Conservation (phyloP, 495 filamentous ascomycete genomes). For the Penicillium pancosmium region DNA sequence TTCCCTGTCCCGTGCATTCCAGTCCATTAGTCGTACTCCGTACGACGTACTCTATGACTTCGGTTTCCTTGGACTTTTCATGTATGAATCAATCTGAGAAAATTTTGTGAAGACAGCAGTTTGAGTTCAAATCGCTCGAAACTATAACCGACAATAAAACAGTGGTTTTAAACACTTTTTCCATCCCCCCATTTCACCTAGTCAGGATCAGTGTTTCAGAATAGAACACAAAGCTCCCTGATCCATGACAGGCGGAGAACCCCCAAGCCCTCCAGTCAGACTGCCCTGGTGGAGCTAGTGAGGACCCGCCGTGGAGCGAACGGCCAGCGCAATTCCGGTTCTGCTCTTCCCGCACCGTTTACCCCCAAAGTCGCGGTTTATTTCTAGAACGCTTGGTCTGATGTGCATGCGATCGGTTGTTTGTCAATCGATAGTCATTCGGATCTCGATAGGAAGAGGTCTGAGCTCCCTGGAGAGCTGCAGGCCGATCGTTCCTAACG, state of each 20-base stretch:
- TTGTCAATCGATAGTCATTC: not conserved
- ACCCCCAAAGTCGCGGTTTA: not conserved
- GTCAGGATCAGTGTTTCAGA: constrained; percentile 7
- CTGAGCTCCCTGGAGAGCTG: not conserved
- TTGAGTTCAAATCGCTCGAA: not conserved
- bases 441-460: not conserved
- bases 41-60: not conserved
- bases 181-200: not conserved
- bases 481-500: not conserved
- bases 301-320: constrained; percentile 6
- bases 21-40: not conserved
- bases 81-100: not conserved
- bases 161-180: not conserved
- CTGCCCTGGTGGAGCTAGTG: constrained; percentile 1
- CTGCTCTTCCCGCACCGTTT: constrained; percentile 7
- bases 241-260: not conserved
- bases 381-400: constrained; percentile 1
- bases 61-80: not conserved
- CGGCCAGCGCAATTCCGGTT: constrained; percentile 11
- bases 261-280: not conserved
- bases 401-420: not conserved
- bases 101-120: not conserved
- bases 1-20: not conserved
- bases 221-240: not conserved
- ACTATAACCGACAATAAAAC: not conserved